Base-by-base conservation (phyloP, 2,329 filamentous ascomycete genomes). In the Epichloe baconii region DNA sequence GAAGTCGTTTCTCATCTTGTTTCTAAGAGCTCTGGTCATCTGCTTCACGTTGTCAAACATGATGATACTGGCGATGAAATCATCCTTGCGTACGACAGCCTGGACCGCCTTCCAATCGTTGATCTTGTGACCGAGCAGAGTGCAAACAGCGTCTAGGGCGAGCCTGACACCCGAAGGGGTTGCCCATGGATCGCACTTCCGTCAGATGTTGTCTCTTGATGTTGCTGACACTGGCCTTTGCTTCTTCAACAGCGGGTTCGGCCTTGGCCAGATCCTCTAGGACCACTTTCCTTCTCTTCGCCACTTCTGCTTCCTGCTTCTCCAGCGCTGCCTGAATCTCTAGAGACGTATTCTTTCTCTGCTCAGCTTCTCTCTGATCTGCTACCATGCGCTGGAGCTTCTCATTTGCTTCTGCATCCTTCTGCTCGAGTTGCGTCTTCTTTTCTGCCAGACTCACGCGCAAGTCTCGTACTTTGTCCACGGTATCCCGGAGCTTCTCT, bases 161-260 rank as follows among this genome's bases (percentile, higher is more conserved):
- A 97, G 80, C 63, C 88, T 85, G 59, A 98, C 94, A 74, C 89
- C 88, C 58, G 82, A 77, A 8, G 93, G 93, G 93, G 61, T 88
- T 94, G 58, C 83, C 82, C 93, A 98, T 97, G 57, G 91, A 95
- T 64, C 93, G 83, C 48, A 98, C 91, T 81, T 98, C 93, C 12
- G 90, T 96, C 57, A 98, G 77, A 68, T 98, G 93, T 66, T 95
- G 89, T 64, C 86, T 83, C 75, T 97, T 98, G 74, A 98, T 98
- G 74, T 94, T 96, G 73, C 87, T 93, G 68, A 98, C 94, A 70
- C 90, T 96, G 66, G 89, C 88, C 72, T 93, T 88, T 47, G 93
- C 93, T 68, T 95, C 89, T 55, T 86, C 72, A 50, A 98, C 93
- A 47, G 93, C 93, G 8, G 93, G 93, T 65, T 97, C 91, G 14